phyloP scores from a whole-genome alignment of 306 rosid genomes.

The Prunus mongolica region DNA sequence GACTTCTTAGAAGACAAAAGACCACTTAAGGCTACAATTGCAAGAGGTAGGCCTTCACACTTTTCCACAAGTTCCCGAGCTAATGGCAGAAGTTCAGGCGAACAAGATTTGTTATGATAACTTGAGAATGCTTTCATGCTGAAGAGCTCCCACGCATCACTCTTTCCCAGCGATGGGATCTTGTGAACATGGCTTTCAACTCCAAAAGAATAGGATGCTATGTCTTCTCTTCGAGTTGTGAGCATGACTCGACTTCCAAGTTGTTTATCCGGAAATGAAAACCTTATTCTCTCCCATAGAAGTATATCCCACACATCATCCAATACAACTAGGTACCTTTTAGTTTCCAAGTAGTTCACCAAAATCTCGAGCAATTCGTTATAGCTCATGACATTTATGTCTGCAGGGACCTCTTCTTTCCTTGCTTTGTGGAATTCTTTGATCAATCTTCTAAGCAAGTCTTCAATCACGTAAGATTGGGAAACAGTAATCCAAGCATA shows the following conservation, averaged over 20 bases:
- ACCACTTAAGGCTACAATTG: slow-evolving; percentile 13
- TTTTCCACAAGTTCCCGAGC: slow-evolving; percentile 4
- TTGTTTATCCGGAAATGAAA: slow-evolving; percentile 5
- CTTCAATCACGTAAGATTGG: slow-evolving; percentile 15
- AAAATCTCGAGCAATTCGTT: too few species aligned
- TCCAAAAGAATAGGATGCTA: slow-evolving; percentile 6
- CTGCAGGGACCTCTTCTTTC: not conserved
- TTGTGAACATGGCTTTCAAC: slow-evolving; percentile 3
- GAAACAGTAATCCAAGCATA: slow-evolving; percentile 17
- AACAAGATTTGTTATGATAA: not conserved
- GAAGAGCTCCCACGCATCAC: slow-evolving; percentile 19
- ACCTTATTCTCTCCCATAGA: not conserved
- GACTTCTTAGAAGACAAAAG: slow-evolving; percentile 15
- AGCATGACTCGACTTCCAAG: slow-evolving; percentile 19
- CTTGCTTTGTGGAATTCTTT: not conserved
- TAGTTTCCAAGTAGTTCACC: slow-evolving; percentile 1
- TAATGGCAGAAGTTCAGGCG: not conserved
- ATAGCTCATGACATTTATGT: too few species aligned
- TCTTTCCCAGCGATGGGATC: not conserved
- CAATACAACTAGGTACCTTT: slow-evolving; percentile 6
- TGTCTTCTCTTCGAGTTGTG: slow-evolving; percentile 14
- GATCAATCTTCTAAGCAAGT: slow-evolving; percentile 21
- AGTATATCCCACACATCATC: slow-evolving; percentile 8
- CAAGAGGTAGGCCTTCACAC: slow-evolving; percentile 24
- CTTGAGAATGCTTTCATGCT: slow-evolving; percentile 18